Evolutionary conservation across 768 basidiomycete genomes (phyloP), one percentile per base, ranked within the genome.

Genomic region (Guyanaporus albipodus): DNA sequence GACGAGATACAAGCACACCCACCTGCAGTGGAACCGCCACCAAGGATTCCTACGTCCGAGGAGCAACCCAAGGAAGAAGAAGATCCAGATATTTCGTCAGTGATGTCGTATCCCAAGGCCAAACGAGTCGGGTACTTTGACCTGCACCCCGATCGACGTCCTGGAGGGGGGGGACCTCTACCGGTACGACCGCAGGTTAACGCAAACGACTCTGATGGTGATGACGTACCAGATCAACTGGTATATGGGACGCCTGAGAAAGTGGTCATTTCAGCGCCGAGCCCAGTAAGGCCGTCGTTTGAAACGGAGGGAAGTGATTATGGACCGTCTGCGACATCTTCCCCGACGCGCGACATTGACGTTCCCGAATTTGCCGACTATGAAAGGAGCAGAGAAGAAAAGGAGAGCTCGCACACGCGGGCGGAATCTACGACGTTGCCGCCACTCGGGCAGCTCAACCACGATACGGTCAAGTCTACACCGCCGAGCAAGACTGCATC

Each of bases 111-210:
- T 34, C 68, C 62, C 32, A 69, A 57, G 40, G 33, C 38, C 36
- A 67, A 41, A 36, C 74, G 84, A 15, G 42, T 80, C 22, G 83
- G 85, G 0, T 90, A 90, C 62, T 90, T 90, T 60, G 87, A 88
- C 60, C 56, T 87, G 12, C 87, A 90, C 60, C 87, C 87, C 10
- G 87, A 89, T 36, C 74, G 87, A 36, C 70, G 82, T 31, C 76
- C 75, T 18, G 60, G 57, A 39, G 23, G 21, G 22, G 52, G 41
- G 27, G 36, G 11, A 32, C 48, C 29, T 50, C 42, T n/a, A 57
- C 49, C 48, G 53, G 53, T 49, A 64, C 58, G 50, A 58, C 59
- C 38, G 57, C 59, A 42, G 42, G 53, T 43, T 63, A 55, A 63
- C 55, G 57, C 51, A 50, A 53, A 58, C 42, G 63, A 67, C 40